These are phyloP conservation scores for Warburgia ugandensis DNA, from an alignment of 164 flowering plant species.

Conservation along the genomic window DNA sequence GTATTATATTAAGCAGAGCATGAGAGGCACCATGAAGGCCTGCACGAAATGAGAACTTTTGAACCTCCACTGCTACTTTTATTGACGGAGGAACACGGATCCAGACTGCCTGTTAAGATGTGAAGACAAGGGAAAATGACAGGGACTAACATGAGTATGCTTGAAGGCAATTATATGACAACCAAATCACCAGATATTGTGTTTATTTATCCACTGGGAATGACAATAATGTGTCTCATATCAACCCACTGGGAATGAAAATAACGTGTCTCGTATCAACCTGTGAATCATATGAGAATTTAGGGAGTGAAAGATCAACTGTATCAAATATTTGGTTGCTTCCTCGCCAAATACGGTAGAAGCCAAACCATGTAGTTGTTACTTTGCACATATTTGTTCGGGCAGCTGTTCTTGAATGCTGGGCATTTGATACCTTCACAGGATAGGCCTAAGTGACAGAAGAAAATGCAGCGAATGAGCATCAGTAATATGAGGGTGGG, in stretches of 20 bases:
- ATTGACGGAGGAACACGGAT: constrained; percentile 63
- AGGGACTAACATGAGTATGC: constrained; percentile 1
- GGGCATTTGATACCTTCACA: constrained; percentile 21
- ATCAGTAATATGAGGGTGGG: background rate
- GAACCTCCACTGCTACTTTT: constrained; percentile 43
- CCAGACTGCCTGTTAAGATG: constrained; percentile 74
- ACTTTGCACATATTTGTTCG: constrained; percentile 60
- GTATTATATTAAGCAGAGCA: constrained; percentile 78
- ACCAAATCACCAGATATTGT: background rate
- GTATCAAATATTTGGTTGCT: constrained; percentile 57
- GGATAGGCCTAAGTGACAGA: constrained; percentile 62
- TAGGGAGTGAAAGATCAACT: constrained; percentile 75
- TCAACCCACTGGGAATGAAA: background rate
- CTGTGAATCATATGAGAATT: constrained; percentile 79
- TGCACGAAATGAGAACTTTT: constrained; percentile 49
- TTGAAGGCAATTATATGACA: no score
- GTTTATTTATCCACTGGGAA: background rate
- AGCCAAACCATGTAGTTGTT: constrained; percentile 94
- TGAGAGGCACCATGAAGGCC: constrained; percentile 95
- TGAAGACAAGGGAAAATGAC: constrained; percentile 1
- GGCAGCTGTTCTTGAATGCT: constrained; percentile 48
- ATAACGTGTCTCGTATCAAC: constrained; percentile 20
- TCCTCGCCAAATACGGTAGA: constrained; percentile 52
- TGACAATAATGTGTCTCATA: background rate
- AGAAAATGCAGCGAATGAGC: constrained; percentile 6